phyloP scores from a whole-genome alignment of 169 alveolate genomes.

The Eimeria maxima region DNA sequence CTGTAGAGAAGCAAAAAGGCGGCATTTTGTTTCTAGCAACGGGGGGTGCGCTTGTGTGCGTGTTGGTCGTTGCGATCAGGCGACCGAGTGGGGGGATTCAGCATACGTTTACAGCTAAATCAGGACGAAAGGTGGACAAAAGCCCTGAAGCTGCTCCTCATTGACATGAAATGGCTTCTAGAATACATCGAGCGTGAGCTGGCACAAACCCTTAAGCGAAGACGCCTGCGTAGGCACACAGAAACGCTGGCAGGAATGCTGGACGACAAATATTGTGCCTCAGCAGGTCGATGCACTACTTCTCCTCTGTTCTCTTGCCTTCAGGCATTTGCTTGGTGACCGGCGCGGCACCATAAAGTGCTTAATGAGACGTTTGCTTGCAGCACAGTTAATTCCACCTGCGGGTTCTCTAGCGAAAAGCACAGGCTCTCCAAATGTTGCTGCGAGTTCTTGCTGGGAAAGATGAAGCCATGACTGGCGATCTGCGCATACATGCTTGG shows the following conservation, averaged over 20 bases:
- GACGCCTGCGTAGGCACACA: not conserved
- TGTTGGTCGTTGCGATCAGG: constrained; percentile 56
- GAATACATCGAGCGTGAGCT: constrained; percentile 80
- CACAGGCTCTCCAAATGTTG: not conserved
- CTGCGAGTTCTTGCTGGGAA: not conserved
- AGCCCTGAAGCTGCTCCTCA: constrained; percentile 84
- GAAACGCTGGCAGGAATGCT: not conserved
- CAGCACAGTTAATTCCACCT: not conserved
- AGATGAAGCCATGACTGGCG: not conserved
- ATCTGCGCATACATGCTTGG: not conserved
- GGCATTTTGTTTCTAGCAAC: too few species aligned
- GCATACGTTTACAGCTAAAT: constrained; percentile 84
- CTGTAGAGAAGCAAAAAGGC: not conserved
- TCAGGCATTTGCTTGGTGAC: constrained; percentile 56
- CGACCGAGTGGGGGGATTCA: constrained; percentile 85
- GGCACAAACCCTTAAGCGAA: not conserved
- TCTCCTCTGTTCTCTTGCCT: not conserved
- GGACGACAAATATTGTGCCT: not conserved
- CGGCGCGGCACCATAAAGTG: constrained; percentile 43
- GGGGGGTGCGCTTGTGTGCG: not conserved
- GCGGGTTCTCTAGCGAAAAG: not conserved
- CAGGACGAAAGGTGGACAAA: constrained; percentile 86
- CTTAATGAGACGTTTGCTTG: not conserved
- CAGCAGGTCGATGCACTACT: not conserved
- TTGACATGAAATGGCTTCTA: constrained; percentile 84